Evolutionary conservation across 169 alveolate species (phyloP).

Genomic region (Eimeria brunetti): DNA sequence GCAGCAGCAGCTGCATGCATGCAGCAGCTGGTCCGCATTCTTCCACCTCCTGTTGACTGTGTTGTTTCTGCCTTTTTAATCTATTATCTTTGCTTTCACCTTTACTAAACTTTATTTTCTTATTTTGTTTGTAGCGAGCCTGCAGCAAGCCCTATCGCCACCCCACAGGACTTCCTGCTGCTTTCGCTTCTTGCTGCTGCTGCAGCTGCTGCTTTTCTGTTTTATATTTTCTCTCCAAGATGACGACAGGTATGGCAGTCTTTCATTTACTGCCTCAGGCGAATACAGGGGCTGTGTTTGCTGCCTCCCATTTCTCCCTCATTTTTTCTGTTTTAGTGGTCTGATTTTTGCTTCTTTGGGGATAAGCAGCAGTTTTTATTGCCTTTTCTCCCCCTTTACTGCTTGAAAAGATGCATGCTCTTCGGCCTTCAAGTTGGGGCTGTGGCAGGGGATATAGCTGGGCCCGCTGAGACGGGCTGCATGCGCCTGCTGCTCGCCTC

Average conservation of each 20-base stretch:
- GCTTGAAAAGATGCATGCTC: too few species aligned
- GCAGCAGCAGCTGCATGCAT: background rate
- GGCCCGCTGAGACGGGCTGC: background rate
- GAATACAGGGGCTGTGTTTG: background rate
- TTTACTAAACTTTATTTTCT: background rate
- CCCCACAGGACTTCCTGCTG: background rate
- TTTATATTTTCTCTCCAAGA: background rate
- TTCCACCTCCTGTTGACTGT: background rate
- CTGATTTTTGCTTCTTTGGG: too few species aligned
- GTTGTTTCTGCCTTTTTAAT: background rate
- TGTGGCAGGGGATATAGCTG: too few species aligned
- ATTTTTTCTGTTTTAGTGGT: background rate
- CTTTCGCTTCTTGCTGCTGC: background rate
- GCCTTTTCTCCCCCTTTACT: too few species aligned
- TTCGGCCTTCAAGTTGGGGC: too few species aligned
- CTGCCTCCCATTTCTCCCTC: background rate
- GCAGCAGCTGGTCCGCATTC: too few species aligned
- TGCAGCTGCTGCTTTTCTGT: background rate
- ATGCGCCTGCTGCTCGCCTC: background rate
- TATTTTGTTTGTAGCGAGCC: background rate
- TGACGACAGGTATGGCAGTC: background rate
- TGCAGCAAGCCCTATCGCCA: background rate
- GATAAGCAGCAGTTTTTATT: too few species aligned
- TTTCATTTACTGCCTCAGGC: too few species aligned
- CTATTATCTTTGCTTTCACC: background rate